phyloP scores from a whole-genome alignment of 441 rosid genomes.

The Kokia cookei region DNA sequence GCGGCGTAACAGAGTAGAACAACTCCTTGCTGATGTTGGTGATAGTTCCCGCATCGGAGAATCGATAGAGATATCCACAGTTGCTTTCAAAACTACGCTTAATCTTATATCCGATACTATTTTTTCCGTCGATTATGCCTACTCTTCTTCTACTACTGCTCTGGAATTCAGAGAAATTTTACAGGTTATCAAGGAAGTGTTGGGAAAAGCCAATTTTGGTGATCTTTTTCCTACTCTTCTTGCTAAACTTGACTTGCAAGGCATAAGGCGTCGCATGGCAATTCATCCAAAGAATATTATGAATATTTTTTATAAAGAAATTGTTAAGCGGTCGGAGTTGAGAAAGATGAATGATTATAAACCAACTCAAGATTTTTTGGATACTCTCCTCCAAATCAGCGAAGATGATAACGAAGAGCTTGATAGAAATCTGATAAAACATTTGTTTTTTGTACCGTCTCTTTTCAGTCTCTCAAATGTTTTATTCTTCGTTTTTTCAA shows the following conservation, averaged over 20 bases:
- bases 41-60: background rate
- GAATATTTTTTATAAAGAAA: conserved; percentile 27
- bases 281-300: conserved; percentile 23
- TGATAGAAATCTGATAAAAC: background rate
- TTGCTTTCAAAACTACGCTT: conserved; percentile 1
- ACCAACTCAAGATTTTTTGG: background rate
- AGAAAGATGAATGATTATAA: background rate
- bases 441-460: background rate
- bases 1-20: conserved; percentile 4
- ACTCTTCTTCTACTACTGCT: background rate
- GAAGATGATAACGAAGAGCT: background rate
- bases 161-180: background rate
- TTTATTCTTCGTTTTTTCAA: no score
- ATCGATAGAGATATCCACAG: conserved; percentile 4
- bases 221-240: conserved; percentile 23
- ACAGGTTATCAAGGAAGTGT: background rate
- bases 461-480: background rate
- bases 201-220: conserved; percentile 23
- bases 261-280: conserved; percentile 16
- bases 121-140: conserved; percentile 14
- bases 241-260: conserved; percentile 28
- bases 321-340: conserved; percentile 19
- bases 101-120: conserved; percentile 18
- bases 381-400: background rate
- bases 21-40: conserved; percentile 2